Base-by-base conservation (phyloP, 106 monocot species). In the Phalaenopsis equestris region DNA sequence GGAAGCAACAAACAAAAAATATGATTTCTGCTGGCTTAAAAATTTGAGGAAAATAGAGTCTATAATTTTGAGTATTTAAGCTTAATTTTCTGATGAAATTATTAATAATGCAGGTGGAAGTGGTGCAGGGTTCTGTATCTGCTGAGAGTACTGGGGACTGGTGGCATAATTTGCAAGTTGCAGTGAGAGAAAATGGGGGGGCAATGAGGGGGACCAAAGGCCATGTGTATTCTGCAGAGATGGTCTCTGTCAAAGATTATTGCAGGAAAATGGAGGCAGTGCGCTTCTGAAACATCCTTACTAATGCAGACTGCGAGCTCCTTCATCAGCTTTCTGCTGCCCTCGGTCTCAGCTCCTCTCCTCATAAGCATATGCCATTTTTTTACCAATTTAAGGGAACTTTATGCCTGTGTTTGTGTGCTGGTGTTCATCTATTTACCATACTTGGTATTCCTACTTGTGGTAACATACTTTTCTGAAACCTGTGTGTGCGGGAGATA, bases 151-250 rank as follows among this genome's bases (percentile, higher is more conserved):
- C 30, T 30, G 30, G 30, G 30, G 30, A 30, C 30, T 30, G 30
- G 30, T 30, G 30, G 1, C 57, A 57, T 16, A 57, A 65, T 12
- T 65, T 65, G 64, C 64, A 65, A 65, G 23, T 65, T 65, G 64
- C 52, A 8, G 3, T 65, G 64, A 1, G 64, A 19, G 19, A 65
- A 65, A 21, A 65, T 65, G 64, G 64, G 21, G 21, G 8, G 23
- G 64, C 19, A 72, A 38, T 14, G 38, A 38, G 70, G 52, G 52
- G 70, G 70, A 72, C 70, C 70, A 72, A 72, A 72, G 70, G 37
- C 24, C 70, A 72, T 72, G 70, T 72, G 70, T 72, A 38, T 72
- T 72, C 70, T 72, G 70, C 38, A 38, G 70, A 72, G 70, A 72
- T 30, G 2, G 70, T 72, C 70, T 39, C 70, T 72, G 70, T 72